Conservation (phyloP, 2,329 filamentous ascomycete genomes). For the Diaporthe longicolla region DNA sequence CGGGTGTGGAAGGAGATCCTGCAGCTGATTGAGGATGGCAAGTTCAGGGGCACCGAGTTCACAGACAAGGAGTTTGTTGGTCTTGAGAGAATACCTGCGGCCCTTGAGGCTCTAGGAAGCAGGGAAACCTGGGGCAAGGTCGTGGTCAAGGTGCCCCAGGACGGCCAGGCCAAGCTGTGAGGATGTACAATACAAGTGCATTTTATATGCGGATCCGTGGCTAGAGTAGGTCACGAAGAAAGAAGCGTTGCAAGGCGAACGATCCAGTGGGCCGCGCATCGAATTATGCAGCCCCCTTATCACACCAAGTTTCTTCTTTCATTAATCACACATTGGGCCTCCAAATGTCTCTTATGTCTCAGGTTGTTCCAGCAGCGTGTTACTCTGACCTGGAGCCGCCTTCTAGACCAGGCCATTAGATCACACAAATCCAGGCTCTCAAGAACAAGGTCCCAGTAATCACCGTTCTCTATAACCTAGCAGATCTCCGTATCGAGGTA, state of each 20-base stretch:
- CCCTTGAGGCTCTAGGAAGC: constrained; percentile 81
- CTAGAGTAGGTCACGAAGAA: background rate
- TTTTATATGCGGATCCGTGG: background rate
- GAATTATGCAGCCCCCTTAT: background rate
- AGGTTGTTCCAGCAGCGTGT: background rate
- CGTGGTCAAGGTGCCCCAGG: constrained; percentile 85
- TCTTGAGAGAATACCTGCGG: constrained; percentile 82
- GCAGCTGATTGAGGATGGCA: constrained; percentile 80
- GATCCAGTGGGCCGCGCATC: background rate
- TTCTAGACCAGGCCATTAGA: background rate
- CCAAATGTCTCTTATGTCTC: background rate
- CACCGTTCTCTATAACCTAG: background rate
- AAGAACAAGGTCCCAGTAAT: background rate
- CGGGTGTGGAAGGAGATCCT: constrained; percentile 88
- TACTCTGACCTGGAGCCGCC: background rate
- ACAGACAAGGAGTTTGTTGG: constrained; percentile 86
- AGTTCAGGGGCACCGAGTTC: constrained; percentile 87
- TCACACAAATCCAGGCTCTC: background rate
- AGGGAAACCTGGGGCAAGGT: constrained; percentile 97
- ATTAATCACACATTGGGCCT: background rate
- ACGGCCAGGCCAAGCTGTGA: constrained; percentile 70
- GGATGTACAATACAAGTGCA: background rate
- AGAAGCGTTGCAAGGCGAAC: background rate
- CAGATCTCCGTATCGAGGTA: background rate
- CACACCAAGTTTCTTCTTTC: background rate